Percentiles rank a stretch among this genome's conserved stretches.
Conservation (phyloP, 805 yeast genomes). For the Candida qinlingensis region DNA sequence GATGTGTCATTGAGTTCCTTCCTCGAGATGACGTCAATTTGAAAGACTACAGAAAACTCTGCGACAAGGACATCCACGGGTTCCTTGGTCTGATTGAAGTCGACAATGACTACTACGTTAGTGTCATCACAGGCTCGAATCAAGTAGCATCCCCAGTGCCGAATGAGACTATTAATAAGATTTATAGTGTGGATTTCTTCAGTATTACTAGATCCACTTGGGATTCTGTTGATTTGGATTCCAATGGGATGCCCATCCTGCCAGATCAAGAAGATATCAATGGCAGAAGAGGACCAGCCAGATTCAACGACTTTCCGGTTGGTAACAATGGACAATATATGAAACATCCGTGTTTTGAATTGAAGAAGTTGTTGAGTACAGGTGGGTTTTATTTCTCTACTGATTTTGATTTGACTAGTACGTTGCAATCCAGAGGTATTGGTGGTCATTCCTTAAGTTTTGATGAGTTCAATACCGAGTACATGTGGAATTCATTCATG, state of each 20-base stretch:
- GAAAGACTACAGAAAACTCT: conserved; percentile 37
- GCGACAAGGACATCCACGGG: conserved; percentile 47
- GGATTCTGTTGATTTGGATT: conserved; percentile 72
- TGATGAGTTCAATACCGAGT: conserved; percentile 71
- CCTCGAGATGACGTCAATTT: conserved; percentile 32
- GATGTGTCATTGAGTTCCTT: conserved; percentile 47
- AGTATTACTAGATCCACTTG: conserved; percentile 67
- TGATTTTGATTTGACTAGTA: conserved; percentile 88
- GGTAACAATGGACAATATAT: conserved; percentile 6
- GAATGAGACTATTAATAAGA: conserved; percentile 73
- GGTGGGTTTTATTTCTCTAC: conserved; percentile 92
- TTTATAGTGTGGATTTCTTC: conserved; percentile 81
- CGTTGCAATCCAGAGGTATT: conserved; percentile 72
- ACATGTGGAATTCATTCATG: conserved; percentile 96
- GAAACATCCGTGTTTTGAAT: conserved; percentile 69
- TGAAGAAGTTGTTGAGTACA: conserved; percentile 70
- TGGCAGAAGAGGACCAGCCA: conserved; percentile 14
- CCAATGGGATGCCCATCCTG: conserved; percentile 58
- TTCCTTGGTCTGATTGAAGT: conserved; percentile 78
- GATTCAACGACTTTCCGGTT: conserved; percentile 8
- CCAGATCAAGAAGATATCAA: conserved; percentile 29
- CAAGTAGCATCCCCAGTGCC: conserved; percentile 81
- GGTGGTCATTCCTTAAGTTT: conserved; percentile 39
- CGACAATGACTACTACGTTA: conserved; percentile 61
- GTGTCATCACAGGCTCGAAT: conserved; percentile 71